Evolutionary conservation across 2,329 filamentous ascomycete genomes (phyloP), one percentile per base, ranked within the genome.

Genomic region (Botrytis porri): DNA sequence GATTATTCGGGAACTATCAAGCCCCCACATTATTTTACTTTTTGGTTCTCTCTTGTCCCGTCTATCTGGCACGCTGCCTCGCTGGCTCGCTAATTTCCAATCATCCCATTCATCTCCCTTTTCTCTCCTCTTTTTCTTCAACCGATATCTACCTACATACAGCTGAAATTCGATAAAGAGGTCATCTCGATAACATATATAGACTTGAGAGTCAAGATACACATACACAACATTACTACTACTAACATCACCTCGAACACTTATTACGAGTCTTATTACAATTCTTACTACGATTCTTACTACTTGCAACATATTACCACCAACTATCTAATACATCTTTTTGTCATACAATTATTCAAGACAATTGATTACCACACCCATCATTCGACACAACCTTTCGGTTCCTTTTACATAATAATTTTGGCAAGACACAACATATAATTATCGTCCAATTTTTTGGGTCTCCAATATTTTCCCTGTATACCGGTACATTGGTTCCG

Each of bases 401-500:
- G 39, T 60, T 65, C 37, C 18, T 25, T 29, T 57, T 57, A 25
- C 20, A 32, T 18, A 60, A 35, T 22, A 57, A 16, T 39, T 54
- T 41, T 67, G 32, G 35, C 18, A 57, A 37, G n/a, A 45, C 48
- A 69, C 70, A 61, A 48, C 51, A 61, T 51, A 61, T 48, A 41
- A 69, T 72, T 72, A 61, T 72, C 70, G 41, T 54, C 16, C 35
- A 35, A 20, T 62, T 22, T 61, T n/a, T 29, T 29, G 3, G 51
- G 51, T 54, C 51, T 54, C 25, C 5, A 29, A 65, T 35, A 51
- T 51, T 39, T 60, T 16, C 29, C 54, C 32, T 66, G 39, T 51
- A 69, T 72, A 72, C 70, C 70, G 63, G 70, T 72, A 37, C 70
- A 60, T 54, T 69, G 70, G 70, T 69, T 72, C 70, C 70, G 70